Percentiles rank a stretch among this genome's conserved stretches.
These are phyloP conservation scores for Torulaspora microellipsoides DNA, from an alignment of 805 yeast genomes.

Conservation along the genomic window DNA sequence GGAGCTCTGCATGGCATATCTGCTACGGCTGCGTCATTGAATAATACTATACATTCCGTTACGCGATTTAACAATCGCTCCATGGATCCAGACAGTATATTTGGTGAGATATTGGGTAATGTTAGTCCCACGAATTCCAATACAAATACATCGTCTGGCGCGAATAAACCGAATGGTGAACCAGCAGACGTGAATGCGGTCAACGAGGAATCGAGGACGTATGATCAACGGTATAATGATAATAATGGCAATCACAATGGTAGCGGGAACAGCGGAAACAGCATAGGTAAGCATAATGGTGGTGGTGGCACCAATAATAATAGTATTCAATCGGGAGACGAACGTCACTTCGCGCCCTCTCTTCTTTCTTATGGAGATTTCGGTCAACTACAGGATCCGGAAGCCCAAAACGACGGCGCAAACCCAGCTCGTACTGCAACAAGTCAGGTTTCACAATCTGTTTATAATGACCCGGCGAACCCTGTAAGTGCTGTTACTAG, in stretches of 20 bases:
- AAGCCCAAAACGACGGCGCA: background rate
- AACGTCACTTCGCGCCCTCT: slow-evolving; percentile 3
- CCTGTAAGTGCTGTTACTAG: background rate
- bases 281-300: background rate
- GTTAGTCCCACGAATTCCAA: background rate
- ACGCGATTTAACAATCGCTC: slow-evolving; percentile 1
- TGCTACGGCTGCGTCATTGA: slow-evolving; percentile 18
- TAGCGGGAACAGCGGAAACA: background rate
- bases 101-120: slow-evolving; percentile 6
- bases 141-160: no score
- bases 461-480: no score
- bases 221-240: slow-evolving; percentile 3
- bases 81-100: slow-evolving; percentile 8
- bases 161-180: no score
- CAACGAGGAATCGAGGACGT: background rate
- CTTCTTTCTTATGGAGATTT: slow-evolving; percentile 9
- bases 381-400: slow-evolving; percentile 4
- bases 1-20: slow-evolving; percentile 24
- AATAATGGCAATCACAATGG: slow-evolving; percentile 1
- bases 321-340: slow-evolving; percentile 5
- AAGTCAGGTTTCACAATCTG: no score
- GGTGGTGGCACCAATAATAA: slow-evolving; percentile 1
- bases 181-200: no score
- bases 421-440: no score
- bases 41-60: slow-evolving; percentile 4